Conservation (phyloP, 331 rosid species). For the Quercus phellos region DNA sequence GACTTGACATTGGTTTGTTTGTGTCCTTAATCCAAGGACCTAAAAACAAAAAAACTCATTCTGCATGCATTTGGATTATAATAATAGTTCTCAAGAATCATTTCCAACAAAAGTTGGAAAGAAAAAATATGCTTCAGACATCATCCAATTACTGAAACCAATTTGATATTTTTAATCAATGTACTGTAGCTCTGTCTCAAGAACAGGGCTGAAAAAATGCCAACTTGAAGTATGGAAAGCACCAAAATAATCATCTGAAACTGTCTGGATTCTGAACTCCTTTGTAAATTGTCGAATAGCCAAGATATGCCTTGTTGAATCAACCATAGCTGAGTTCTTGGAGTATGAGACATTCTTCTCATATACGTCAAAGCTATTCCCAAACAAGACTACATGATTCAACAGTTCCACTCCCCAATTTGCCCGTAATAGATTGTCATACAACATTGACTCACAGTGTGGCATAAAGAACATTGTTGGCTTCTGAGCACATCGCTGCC, state of each 20-base stretch:
- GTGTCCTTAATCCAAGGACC: not conserved
- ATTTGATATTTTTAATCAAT: conserved; percentile 14
- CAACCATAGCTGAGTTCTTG: conserved; percentile 36
- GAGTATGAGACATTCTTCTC: conserved; percentile 47
- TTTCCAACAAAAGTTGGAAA: not conserved
- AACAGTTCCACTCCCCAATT: conserved; percentile 61
- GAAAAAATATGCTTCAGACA: not conserved
- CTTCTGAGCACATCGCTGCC: conserved; percentile 50
- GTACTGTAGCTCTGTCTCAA: conserved; percentile 36
- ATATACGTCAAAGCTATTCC: conserved; percentile 77
- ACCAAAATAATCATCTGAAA: conserved; percentile 63
- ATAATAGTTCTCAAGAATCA: not conserved
- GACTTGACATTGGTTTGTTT: not conserved
- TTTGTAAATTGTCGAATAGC: conserved; percentile 38
- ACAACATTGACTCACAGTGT: conserved; percentile 78
- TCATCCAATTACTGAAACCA: not conserved
- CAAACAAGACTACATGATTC: conserved; percentile 56
- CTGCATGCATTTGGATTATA: not conserved
- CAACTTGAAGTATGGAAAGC: conserved; percentile 93
- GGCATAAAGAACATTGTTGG: conserved; percentile 91
- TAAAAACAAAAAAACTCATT: not conserved
- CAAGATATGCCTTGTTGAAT: conserved; percentile 40
- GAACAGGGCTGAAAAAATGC: conserved; percentile 66
- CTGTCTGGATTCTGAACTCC: conserved; percentile 48
- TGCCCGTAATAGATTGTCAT: conserved; percentile 68